These are phyloP conservation scores for Suillus subluteus DNA, from an alignment of 768 basidiomycete species.

Conservation along the genomic window DNA sequence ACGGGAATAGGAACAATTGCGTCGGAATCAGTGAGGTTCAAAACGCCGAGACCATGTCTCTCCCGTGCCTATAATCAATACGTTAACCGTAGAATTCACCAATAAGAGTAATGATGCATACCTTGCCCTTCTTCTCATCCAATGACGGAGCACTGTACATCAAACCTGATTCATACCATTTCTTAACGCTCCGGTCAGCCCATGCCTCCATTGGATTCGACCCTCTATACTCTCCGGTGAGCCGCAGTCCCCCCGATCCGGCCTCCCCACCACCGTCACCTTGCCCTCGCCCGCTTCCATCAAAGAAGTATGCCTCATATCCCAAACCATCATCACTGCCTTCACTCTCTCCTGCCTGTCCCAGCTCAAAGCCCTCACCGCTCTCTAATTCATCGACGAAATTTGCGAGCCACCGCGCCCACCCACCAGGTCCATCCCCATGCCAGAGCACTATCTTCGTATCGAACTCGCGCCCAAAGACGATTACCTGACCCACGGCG, in stretches of 20 bases:
- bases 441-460: slow-evolving; percentile 94
- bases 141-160: slow-evolving; percentile 52
- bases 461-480: slow-evolving; percentile 99
- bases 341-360: slow-evolving; percentile 60
- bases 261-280: slow-evolving; percentile 80
- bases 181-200: slow-evolving; percentile 86
- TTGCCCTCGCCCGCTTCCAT: slow-evolving; percentile 75
- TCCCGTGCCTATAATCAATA: slow-evolving; percentile 42
- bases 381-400: slow-evolving; percentile 93
- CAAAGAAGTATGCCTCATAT: slow-evolving; percentile 86
- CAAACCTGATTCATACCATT: slow-evolving; percentile 84
- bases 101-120: slow-evolving; percentile 29
- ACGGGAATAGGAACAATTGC: slow-evolving; percentile 68
- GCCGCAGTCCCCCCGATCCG: slow-evolving; percentile 68
- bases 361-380: slow-evolving; percentile 88
- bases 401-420: slow-evolving; percentile 91
- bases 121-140: slow-evolving; percentile 53
- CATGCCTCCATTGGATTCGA: slow-evolving; percentile 94
- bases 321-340: slow-evolving; percentile 84
- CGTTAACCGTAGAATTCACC: slow-evolving; percentile 19
- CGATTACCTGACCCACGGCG: slow-evolving; percentile 88
- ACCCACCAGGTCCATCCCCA: slow-evolving; percentile 89
- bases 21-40: slow-evolving; percentile 46
- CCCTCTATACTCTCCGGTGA: slow-evolving; percentile 86
- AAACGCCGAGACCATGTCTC: slow-evolving; percentile 47